Conservation (phyloP, 1,284 basidiomycete species). For the Pseudozyma thailandica region DNA sequence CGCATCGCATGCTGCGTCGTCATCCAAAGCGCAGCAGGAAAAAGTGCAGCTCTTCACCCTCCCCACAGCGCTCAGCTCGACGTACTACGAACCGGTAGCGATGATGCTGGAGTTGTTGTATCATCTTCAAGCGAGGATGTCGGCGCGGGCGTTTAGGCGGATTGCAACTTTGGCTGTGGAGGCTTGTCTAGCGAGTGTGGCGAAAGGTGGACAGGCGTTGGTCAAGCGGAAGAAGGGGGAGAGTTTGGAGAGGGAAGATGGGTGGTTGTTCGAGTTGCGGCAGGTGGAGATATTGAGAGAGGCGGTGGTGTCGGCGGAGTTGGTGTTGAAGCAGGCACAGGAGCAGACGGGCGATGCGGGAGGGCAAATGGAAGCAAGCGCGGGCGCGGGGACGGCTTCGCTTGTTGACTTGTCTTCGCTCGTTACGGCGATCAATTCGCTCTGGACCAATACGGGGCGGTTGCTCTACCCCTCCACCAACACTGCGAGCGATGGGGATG, state of each 20-base stretch:
- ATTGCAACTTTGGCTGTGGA: conserved; percentile 27
- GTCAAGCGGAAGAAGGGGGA: conserved; percentile 17
- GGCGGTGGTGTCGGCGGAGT: conserved; percentile 34
- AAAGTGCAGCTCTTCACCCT: conserved; percentile 44
- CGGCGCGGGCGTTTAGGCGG: conserved; percentile 22
- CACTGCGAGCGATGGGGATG: neutral
- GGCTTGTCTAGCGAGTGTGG: conserved; percentile 20
- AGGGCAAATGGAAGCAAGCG: neutral
- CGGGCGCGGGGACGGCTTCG: conserved; percentile 4
- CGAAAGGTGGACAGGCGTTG: conserved; percentile 39
- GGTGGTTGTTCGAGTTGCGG: conserved; percentile 37
- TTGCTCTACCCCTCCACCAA: conserved; percentile 37
- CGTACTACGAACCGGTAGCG: conserved; percentile 39
- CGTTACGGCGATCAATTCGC: conserved; percentile 44
- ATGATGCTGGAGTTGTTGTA: conserved; percentile 35
- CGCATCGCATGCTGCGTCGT: conserved; percentile 27
- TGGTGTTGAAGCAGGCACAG: conserved; percentile 29
- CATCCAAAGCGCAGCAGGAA: conserved; percentile 20
- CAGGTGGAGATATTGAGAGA: conserved; percentile 44
- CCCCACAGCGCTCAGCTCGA: conserved; percentile 7
- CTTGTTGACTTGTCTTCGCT: conserved; percentile 38
- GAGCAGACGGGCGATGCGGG: conserved; percentile 2
- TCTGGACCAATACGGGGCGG: conserved; percentile 46
- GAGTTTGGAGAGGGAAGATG: conserved; percentile 29
- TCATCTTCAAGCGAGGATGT: conserved; percentile 32